A percentile compares a stretch with the other conserved stretches of the same genome.
Evolutionary conservation across 2,329 filamentous ascomycete species (phyloP).

Genomic region (Colletotrichum eleusines): DNA sequence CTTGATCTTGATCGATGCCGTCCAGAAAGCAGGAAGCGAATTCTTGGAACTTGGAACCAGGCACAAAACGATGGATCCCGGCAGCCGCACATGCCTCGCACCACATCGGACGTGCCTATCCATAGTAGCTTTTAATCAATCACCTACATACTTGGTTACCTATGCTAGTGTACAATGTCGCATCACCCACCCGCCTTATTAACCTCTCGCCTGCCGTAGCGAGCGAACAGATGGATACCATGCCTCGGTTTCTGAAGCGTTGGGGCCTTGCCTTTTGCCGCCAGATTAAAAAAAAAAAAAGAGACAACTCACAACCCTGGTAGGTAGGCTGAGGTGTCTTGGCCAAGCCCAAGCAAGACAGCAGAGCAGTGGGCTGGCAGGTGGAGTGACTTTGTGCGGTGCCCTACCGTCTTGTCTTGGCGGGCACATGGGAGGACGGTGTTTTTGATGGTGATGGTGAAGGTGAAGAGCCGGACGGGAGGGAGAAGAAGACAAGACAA

Average conservation of each 20-base stretch:
- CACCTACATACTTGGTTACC: too few species aligned
- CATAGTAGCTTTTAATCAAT: too few species aligned
- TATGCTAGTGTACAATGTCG: neutral
- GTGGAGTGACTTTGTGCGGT: conserved; percentile 13
- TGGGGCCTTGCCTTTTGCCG: neutral
- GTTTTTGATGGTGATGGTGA: too few species aligned
- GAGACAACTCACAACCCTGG: conserved; percentile 27
- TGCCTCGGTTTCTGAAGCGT: conserved; percentile 10
- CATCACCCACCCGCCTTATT: conserved; percentile 16
- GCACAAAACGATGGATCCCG: conserved; percentile 20
- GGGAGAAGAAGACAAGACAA: neutral
- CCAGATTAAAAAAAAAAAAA: too few species aligned
- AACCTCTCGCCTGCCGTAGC: conserved; percentile 4
- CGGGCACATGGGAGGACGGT: neutral
- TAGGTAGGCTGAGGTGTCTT: conserved; percentile 26
- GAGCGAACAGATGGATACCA: neutral
- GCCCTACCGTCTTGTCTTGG: neutral
- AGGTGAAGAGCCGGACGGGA: neutral
- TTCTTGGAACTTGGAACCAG: conserved; percentile 9
- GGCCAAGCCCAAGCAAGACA: conserved; percentile 22
- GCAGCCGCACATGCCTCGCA: conserved; percentile 25
- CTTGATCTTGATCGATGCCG: neutral
- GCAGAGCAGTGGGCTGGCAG: conserved; percentile 29
- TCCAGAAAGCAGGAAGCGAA: conserved; percentile 5
- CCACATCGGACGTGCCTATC: neutral